These are phyloP conservation scores for Parastagonospora nodorum DNA, from an alignment of 2,329 filamentous ascomycete species.

Conservation along the genomic window DNA sequence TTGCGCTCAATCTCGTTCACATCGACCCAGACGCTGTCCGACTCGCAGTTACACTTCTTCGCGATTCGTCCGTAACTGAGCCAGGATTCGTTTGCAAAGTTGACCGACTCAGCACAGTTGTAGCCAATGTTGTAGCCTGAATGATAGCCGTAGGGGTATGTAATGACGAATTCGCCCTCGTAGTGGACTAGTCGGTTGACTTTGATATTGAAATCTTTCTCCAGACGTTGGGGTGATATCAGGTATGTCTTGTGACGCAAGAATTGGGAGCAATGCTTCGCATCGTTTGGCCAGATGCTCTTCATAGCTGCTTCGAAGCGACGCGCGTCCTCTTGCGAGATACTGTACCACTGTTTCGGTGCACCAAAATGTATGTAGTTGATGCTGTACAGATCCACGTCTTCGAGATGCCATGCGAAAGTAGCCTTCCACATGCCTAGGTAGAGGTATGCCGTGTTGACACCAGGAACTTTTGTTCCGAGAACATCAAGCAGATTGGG, in stretches of 20 bases:
- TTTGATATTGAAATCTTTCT: slow-evolving; percentile 88
- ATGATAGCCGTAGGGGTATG: slow-evolving; percentile 97
- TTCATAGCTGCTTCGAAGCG: slow-evolving; percentile 96
- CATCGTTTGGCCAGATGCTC: slow-evolving; percentile 90
- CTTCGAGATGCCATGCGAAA: slow-evolving; percentile 98
- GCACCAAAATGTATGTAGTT: slow-evolving; percentile 99
- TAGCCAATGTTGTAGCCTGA: slow-evolving; percentile 98
- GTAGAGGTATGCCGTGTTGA: slow-evolving; percentile 97
- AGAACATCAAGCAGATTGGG: slow-evolving; percentile 92
- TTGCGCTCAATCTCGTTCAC: slow-evolving; percentile 96
- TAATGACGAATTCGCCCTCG: slow-evolving; percentile 97
- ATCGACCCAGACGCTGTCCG: slow-evolving; percentile 98
- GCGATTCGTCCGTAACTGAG: slow-evolving; percentile 92
- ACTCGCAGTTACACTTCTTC: slow-evolving; percentile 94
- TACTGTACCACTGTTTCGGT: slow-evolving; percentile 99
- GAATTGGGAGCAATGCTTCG: slow-evolving; percentile 95
- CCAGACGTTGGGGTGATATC: slow-evolving; percentile 86
- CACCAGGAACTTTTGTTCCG: slow-evolving; percentile 92
- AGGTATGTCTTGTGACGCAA: slow-evolving; percentile 96
- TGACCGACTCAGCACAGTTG: slow-evolving; percentile 98
- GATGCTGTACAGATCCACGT: slow-evolving; percentile 98
- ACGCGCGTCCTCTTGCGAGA: slow-evolving; percentile 91
- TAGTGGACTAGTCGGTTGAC: slow-evolving; percentile 96
- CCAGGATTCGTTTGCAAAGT: slow-evolving; percentile 96
- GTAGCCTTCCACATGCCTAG: slow-evolving; percentile 99